Evolutionary conservation across 129 eudicot species (phyloP).

Genomic region (Tagetes erecta): DNA sequence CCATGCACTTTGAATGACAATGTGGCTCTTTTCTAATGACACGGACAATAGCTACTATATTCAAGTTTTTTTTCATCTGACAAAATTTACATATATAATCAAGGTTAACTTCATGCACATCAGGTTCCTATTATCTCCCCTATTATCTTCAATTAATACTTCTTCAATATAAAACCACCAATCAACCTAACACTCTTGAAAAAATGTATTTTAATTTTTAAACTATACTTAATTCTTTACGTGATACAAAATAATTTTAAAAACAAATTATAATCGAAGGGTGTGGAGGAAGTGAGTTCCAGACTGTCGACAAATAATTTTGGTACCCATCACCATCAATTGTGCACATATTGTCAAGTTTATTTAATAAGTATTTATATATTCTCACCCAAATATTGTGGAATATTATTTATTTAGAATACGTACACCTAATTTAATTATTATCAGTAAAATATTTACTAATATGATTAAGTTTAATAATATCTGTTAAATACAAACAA

Average conservation of each 20-base stretch:
- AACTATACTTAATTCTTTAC: background rate
- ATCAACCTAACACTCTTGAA: too few relatives aligned
- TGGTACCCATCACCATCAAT: slow-evolving; percentile 39
- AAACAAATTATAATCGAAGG: background rate
- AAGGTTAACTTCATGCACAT: too few relatives aligned
- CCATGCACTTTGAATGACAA: too few relatives aligned
- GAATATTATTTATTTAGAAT: slow-evolving; percentile 10
- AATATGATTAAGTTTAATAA: slow-evolving; percentile 15
- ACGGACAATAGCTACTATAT: too few relatives aligned
- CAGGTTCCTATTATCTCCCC: too few relatives aligned
- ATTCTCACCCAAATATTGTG: slow-evolving; percentile 18
- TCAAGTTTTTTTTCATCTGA: too few relatives aligned
- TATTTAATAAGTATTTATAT: slow-evolving; percentile 5
- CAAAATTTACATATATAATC: too few relatives aligned
- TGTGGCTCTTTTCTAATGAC: too few relatives aligned
- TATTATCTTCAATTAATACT: too few relatives aligned
- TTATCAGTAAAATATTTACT: slow-evolving; percentile 21
- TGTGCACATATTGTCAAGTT: slow-evolving; percentile 15
- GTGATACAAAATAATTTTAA: background rate
- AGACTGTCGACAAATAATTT: slow-evolving; percentile 41
- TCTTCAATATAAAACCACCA: too few relatives aligned
- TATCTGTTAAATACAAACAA: slow-evolving; percentile 36
- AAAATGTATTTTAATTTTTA: too few relatives aligned
- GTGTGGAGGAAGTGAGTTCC: slow-evolving; percentile 34
- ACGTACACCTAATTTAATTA: slow-evolving; percentile 24